Evolutionary conservation across 2,329 filamentous ascomycete genomes (phyloP), one percentile per base, ranked within the genome.

Genomic region (Claviceps sp.): DNA sequence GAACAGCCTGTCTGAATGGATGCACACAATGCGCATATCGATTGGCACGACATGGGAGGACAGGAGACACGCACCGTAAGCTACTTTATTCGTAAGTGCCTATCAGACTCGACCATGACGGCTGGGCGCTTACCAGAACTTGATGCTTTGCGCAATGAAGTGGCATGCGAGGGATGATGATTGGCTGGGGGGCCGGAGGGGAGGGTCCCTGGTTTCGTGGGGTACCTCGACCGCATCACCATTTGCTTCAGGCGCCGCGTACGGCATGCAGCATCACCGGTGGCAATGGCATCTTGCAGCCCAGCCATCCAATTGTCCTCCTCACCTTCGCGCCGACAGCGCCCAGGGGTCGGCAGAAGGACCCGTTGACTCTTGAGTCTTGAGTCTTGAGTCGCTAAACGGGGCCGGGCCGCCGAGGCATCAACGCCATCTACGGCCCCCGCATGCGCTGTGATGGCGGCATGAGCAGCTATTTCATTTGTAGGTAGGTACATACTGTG

Each of bases 241-340:
- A 42, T 45, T 30, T 42, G 38, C 41, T 24, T 26, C 48, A 5
- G 17, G 17, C 30, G 8, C 30, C 30, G 30, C 19, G 50, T 34
- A 41, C 50, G 48, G 42, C 53, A 52, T 50, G 53, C 55, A 54
- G 52, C 53, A 50, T 47, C 30, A 22, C 41, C 52, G 51, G 44
- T 47, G 26, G 16, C 40, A 47, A n/a, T 34, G 54, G 55, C 56
- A 54, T 50, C 56, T 51, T 57, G 56, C 55, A 58, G 50, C 17
- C 16, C 39, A 5, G 24, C 47, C 41, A 47, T 53, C 57, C 57
- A 58, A 57, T 58, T 47, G 51, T 40, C 38, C 52, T 42, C 52
- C 50, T 38, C 50, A 14, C 14, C n/a, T 59, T 57, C 24, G 57
- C 56, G 56, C 56, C 53, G 48, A 47, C 30, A 3, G 7, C 40